A percentile compares a stretch with the other conserved stretches of the same genome.
Evolutionary conservation across 495 filamentous ascomycete species (phyloP).

Genomic region (Lepraria neglecta): DNA sequence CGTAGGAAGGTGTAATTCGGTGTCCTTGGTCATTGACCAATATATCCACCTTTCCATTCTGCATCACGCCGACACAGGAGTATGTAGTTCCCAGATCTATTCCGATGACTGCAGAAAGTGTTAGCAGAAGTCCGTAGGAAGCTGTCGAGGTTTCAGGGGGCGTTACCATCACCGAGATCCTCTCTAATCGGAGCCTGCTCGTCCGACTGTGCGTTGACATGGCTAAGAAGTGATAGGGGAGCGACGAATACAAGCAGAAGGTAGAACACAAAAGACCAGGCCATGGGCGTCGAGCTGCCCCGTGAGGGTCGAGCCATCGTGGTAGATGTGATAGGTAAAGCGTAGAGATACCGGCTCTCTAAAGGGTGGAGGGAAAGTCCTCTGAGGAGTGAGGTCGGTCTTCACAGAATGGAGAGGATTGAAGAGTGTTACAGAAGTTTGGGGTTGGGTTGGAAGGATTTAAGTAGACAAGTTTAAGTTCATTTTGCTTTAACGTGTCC

Average conservation of each 20-base stretch:
- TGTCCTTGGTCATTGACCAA: conserved; percentile 97
- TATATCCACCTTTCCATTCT: conserved; percentile 96
- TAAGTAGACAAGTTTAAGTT: background rate
- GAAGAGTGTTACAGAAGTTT: background rate
- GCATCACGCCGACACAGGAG: conserved; percentile 99
- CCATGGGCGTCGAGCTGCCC: conserved; percentile 43
- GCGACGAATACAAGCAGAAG: conserved; percentile 74
- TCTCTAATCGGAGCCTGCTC: conserved; percentile 55
- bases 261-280: conserved; percentile 74
- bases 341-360: background rate
- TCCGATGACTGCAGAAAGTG: conserved; percentile 59
- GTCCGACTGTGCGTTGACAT: conserved; percentile 64
- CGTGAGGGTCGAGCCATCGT: conserved; percentile 44
- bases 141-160: background rate
- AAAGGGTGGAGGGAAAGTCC: background rate
- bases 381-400: background rate
- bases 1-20: conserved; percentile 97
- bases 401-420: background rate
- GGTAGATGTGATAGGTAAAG: conserved; percentile 1
- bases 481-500: conserved; percentile 7
- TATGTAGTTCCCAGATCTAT: conserved; percentile 99
- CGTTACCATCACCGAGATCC: conserved; percentile 58
- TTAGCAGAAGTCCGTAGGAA: background rate
- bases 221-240: conserved; percentile 66
- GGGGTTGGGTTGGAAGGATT: background rate